These are phyloP conservation scores for Apiotrichum siamense DNA, from an alignment of 1,284 basidiomycete genomes.

Conservation along the genomic window DNA sequence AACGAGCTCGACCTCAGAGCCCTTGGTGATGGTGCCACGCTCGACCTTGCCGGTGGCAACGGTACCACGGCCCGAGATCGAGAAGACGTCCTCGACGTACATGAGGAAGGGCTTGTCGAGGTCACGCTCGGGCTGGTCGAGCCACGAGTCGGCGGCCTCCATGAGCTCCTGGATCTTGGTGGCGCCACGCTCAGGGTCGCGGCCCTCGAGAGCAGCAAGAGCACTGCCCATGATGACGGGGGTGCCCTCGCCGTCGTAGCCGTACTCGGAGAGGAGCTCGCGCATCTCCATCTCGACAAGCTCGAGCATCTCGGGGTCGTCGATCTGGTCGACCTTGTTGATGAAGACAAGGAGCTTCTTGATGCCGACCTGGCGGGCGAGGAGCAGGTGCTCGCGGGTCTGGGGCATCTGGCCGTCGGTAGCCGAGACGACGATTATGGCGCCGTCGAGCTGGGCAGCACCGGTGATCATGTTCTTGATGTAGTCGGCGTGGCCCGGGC, in stretches of 20 bases:
- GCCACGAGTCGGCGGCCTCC: constrained; percentile 86
- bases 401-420: constrained; percentile 99
- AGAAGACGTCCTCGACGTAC: constrained; percentile 96
- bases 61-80: constrained; percentile 96
- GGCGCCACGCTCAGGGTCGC: constrained; percentile 69
- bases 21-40: constrained; percentile 88
- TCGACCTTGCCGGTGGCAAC: constrained; percentile 97
- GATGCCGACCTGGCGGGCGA: constrained; percentile 97
- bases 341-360: constrained; percentile 99
- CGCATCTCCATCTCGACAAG: constrained; percentile 99
- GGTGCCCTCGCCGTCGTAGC: constrained; percentile 94
- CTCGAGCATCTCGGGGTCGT: constrained; percentile 97
- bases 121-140: constrained; percentile 91
- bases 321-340: constrained; percentile 91
- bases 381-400: constrained; percentile 94
- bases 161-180: constrained; percentile 81
- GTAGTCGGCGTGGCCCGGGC: constrained; percentile 63
- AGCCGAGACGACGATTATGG: constrained; percentile 95
- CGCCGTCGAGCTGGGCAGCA: constrained; percentile 98
- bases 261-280: constrained; percentile 86
- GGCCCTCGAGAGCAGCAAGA: constrained; percentile 85
- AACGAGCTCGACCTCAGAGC: constrained; percentile 88
- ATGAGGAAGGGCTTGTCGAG: constrained; percentile 97
- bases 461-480: constrained; percentile 99
- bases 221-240: constrained; percentile 97